Conservation (phyloP, 1,139 yeast genomes). For the Spencermartinsiella ligniputridi region DNA sequence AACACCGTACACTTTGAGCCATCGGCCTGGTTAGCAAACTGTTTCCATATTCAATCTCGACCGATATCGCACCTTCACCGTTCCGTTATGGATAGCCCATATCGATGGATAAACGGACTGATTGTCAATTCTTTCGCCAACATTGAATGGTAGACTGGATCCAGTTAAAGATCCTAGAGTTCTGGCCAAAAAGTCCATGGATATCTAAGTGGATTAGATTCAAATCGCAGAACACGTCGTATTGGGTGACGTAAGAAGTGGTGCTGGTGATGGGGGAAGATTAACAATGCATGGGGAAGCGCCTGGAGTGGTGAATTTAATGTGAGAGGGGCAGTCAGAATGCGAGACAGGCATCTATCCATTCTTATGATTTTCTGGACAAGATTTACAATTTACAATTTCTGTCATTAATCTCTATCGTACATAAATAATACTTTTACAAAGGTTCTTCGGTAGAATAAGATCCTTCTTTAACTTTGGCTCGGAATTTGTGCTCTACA, state of each 20-base stretch:
- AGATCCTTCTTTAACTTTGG: constrained; percentile 41
- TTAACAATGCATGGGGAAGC: too few relatives aligned
- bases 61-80: constrained; percentile 25
- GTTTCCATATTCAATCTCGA: neutral
- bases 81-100: constrained; percentile 50
- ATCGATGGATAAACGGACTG: constrained; percentile 34
- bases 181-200: constrained; percentile 36
- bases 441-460: constrained; percentile 45
- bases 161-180: constrained; percentile 36
- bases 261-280: too few relatives aligned
- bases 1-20: constrained; percentile 49
- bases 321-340: neutral
- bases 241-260: too few relatives aligned
- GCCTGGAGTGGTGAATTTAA: too few relatives aligned
- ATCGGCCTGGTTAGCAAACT: constrained; percentile 32
- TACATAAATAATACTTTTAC: constrained; percentile 6
- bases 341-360: too few relatives aligned
- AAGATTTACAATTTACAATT: too few relatives aligned
- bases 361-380: too few relatives aligned
- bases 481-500: constrained; percentile 70
- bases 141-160: constrained; percentile 29
- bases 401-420: neutral
- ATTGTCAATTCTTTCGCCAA: constrained; percentile 23
- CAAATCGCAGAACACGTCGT: too few relatives aligned
- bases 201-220: too few relatives aligned